Conservation (phyloP, 2,329 filamentous ascomycete genomes). For the Fusarium austroafricanum region DNA sequence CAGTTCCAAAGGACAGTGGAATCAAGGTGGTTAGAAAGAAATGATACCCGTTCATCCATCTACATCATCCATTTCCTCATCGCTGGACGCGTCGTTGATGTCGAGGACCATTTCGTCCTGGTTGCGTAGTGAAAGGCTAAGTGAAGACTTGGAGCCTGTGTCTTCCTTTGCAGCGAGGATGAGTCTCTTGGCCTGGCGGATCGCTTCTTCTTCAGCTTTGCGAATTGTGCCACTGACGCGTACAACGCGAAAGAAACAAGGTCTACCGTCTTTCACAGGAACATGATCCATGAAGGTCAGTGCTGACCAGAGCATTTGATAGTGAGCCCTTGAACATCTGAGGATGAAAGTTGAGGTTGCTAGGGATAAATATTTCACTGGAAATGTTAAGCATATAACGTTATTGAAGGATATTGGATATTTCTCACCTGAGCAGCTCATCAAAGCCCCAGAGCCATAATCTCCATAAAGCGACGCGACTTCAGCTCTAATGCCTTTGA, state of each 20-base stretch:
- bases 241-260: constrained; percentile 85
- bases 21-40: constrained; percentile 78
- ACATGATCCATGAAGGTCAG: constrained; percentile 82
- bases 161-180: constrained; percentile 73
- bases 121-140: constrained; percentile 32
- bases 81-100: constrained; percentile 57
- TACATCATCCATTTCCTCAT: constrained; percentile 59
- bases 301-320: constrained; percentile 89
- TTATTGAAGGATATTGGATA: constrained; percentile 18
- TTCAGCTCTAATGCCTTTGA: constrained; percentile 76
- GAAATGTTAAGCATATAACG: neutral
- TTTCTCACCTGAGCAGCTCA: constrained; percentile 72
- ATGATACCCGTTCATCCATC: constrained; percentile 61
- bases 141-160: constrained; percentile 32
- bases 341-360: constrained; percentile 97
- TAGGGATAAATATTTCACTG: constrained; percentile 91
- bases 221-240: constrained; percentile 92
- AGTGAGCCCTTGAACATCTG: constrained; percentile 82
- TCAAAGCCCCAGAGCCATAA: constrained; percentile 82
- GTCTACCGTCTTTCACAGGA: constrained; percentile 67
- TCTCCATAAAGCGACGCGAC: constrained; percentile 85
- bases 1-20: constrained; percentile 68
- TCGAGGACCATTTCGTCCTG: constrained; percentile 55
- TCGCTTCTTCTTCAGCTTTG: constrained; percentile 90
- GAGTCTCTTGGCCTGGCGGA: constrained; percentile 78